These are phyloP conservation scores for Aureobasidium sp. DNA, from an alignment of 2,329 filamentous ascomycete species.

Conservation along the genomic window DNA sequence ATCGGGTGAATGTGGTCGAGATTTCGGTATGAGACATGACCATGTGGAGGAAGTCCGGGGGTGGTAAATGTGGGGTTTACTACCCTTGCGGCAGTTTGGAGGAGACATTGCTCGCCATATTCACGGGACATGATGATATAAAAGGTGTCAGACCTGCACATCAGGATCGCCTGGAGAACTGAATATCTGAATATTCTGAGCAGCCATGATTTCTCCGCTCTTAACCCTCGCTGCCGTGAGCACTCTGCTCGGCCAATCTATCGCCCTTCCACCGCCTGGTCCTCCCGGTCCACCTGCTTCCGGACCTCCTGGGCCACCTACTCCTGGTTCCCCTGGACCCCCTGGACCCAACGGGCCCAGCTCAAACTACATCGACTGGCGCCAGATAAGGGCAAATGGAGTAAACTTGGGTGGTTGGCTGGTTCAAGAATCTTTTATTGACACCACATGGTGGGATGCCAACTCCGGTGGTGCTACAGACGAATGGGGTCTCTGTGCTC, in stretches of 20 bases:
- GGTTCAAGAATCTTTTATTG: constrained; percentile 29
- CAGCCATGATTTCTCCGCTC: neutral
- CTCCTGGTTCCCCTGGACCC: neutral
- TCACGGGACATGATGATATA: too few relatives aligned
- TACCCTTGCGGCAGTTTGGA: too few relatives aligned
- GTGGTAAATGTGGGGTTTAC: neutral
- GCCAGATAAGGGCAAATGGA: constrained; percentile 26
- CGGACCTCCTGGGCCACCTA: too few relatives aligned
- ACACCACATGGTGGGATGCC: neutral
- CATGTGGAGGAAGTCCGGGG: constrained; percentile 2
- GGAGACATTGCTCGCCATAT: too few relatives aligned
- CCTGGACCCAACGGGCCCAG: too few relatives aligned
- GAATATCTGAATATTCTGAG: neutral
- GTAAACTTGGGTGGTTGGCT: constrained; percentile 39
- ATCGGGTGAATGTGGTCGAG: neutral
- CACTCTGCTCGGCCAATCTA: neutral
- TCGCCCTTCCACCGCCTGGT: neutral
- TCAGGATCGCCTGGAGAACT: too few relatives aligned
- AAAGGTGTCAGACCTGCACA: neutral
- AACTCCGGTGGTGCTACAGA: constrained; percentile 26
- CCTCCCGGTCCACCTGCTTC: neutral
- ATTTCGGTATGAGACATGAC: neutral
- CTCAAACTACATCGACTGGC: constrained; percentile 24
- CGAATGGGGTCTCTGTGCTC: constrained; percentile 39
- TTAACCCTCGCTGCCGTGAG: neutral